Base-by-base conservation (phyloP, 192 early-diverging fungal genomes). In the Backusella circina region DNA sequence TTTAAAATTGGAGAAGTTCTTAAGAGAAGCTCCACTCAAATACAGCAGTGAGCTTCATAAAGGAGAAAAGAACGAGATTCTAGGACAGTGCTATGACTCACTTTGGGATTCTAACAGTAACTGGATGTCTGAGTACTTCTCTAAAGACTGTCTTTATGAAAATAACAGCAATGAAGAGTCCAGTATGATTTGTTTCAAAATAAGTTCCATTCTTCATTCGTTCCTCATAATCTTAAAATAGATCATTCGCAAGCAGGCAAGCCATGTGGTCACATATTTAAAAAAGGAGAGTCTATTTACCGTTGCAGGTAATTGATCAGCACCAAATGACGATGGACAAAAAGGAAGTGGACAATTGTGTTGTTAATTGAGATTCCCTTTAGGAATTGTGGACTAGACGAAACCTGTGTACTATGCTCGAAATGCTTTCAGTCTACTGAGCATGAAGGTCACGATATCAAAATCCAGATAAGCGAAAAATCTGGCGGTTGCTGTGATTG, bases 401-500 rank as follows among this genome's bases (percentile, higher is more conserved):
- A 90, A 44, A 99, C 98, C 13, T 98, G 96, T 84, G 98, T 98
- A 16, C 84, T 99, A 44, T 99, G 98, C 79, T 88, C 93, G 5
- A 80, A 87, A 50, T 99, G 98, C 83, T 99, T 97, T 79, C 93
- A 93, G 77, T 93, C 91, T 6, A 93, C 94, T 0, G 88, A 97
- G 79, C 98, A 99, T 79, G 89, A 92, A 39, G 95, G 95, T 36
- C 98, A 99, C 72, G 95, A 98, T 76, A 93, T 94, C 2, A 92
- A 89, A 38, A 97, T 99, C 77, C 89, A 88, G 21, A 88, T 98
- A 16, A 93, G 93, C 47, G 82, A 87, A 41, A 92, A 93, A 7
- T 86, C 85, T 10, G 96, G 96, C 36, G 98, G 98, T 2, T 99
- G 95, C 84, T 99, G 98, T 83, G 98, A 99, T 83, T 99, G 98